A percentile compares a stretch with the other conserved stretches of the same genome.
These are phyloP conservation scores for Aeminium ludgeri DNA, from an alignment of 495 filamentous ascomycete genomes.

Conservation along the genomic window DNA sequence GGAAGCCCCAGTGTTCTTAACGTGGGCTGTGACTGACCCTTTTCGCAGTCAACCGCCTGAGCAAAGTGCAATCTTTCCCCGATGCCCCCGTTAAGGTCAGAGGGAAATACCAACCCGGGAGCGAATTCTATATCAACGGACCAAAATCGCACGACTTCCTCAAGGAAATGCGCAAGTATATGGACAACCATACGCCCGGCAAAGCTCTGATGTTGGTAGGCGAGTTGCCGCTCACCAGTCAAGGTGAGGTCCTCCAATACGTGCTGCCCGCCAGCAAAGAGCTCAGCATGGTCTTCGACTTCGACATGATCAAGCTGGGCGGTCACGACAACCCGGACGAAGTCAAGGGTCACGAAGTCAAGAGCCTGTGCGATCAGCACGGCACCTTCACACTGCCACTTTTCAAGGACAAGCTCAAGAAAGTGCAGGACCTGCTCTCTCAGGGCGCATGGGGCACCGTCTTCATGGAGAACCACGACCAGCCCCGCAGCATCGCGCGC, in stretches of 20 bases:
- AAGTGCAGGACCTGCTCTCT: conserved; percentile 55
- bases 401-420: conserved; percentile 41
- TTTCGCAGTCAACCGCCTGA: conserved; percentile 41
- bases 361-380: conserved; percentile 12
- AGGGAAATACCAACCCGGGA: conserved; percentile 36
- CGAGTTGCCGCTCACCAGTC: conserved; percentile 43
- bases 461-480: conserved; percentile 62
- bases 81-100: conserved; percentile 43
- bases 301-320: conserved; percentile 31
- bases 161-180: conserved; percentile 38
- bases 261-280: conserved; percentile 42
- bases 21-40: too few relatives aligned
- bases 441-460: conserved; percentile 56
- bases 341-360: conserved; percentile 9
- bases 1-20: too few relatives aligned
- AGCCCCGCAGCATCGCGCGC: conserved; percentile 45
- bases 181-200: conserved; percentile 42
- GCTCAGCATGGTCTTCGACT: conserved; percentile 64
- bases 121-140: conserved; percentile 44
- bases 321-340: neutral
- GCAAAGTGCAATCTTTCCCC: conserved; percentile 42
- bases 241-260: conserved; percentile 40
- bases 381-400: conserved; percentile 36
- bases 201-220: conserved; percentile 34
- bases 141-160: conserved; percentile 50